phyloP scores from a whole-genome alignment of 805 yeast species.

The Kodamaea kaohsiungensis region DNA sequence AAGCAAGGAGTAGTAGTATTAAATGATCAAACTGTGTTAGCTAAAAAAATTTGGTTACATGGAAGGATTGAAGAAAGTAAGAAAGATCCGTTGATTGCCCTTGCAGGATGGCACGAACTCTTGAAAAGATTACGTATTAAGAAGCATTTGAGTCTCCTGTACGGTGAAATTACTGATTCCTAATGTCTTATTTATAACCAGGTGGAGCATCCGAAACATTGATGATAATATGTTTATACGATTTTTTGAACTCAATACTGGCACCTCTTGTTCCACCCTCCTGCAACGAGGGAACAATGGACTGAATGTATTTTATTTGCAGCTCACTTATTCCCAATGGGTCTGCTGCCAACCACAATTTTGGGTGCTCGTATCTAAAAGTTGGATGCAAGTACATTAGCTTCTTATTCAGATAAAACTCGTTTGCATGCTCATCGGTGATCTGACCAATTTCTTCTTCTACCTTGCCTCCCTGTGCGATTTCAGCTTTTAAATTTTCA shows the following conservation, averaged over 20 bases:
- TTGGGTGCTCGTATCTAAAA: conserved; percentile 37
- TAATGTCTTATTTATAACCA: conserved; percentile 23
- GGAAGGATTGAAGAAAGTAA: conserved; percentile 15
- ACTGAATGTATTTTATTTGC: conserved; percentile 22
- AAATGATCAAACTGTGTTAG: conserved; percentile 13
- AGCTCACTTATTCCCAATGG: conserved; percentile 27
- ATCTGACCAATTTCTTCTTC: background rate
- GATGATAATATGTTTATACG: conserved; percentile 15
- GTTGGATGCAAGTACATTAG: conserved; percentile 39
- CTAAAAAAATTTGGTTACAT: conserved; percentile 28
- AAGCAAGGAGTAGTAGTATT: conserved; percentile 30
- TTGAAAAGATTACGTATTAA: conserved; percentile 18
- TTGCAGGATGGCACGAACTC: conserved; percentile 14
- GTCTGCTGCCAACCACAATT: conserved; percentile 43
- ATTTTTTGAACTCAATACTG: conserved; percentile 15
- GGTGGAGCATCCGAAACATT: conserved; percentile 34
- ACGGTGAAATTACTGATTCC: conserved; percentile 4
- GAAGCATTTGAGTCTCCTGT: conserved; percentile 9
- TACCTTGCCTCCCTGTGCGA: background rate
- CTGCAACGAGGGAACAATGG: conserved; percentile 14
- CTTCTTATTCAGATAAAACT: conserved; percentile 22
- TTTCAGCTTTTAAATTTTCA: background rate
- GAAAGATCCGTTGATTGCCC: conserved; percentile 5
- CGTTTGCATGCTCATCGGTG: conserved; percentile 6
- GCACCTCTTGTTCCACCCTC: conserved; percentile 31